Evolutionary conservation across 2,329 filamentous ascomycete species (phyloP), one percentile per base, ranked within the genome.

Genomic region (Epichloe coenophiala): DNA sequence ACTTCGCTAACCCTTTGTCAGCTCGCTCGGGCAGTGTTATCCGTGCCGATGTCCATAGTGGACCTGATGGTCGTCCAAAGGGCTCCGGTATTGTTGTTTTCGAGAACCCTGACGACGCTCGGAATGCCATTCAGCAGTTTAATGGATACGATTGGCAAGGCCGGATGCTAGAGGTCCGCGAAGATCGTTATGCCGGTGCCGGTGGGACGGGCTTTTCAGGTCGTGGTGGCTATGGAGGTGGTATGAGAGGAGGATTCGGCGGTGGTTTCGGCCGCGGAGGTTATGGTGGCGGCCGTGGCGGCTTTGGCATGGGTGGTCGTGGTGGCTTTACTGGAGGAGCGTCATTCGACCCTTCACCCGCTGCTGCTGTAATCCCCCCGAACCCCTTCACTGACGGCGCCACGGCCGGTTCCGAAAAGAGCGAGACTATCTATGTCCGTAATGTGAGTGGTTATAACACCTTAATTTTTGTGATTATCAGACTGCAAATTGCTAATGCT

Each of bases 131-230:
- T 57, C 83, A 89, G 63, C 90, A 96, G 59, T 98, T 97, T 76
- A 96, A 97, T 65, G 93, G 93, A 52, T 97, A 95, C 65, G 93
- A 98, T 57, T 98, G 93, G 93, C 91, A 97, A 67, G 93, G 93
- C 12, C 86, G 93, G 53, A 73, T 83, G 48, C 80, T 98, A 47
- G 93, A 98, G 67, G 93, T 98, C 56, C 89, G 93, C 55, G 91
- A 97, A 69, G 93, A 98, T 64, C 86, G 93, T 52, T 98, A 90
- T 64, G 93, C 93, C 53, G 83, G 81, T 27, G 73, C 69, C 53
- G 82, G 81, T 53, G 68, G 59, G 65, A 74, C 60, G 72, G 79
- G 77, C 52, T 72, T 73, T 53, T 71, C 71, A 17, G 78, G 76
- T 46, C 75, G 77, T 55, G 80, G 80, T 42, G 81, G 78, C 48